A percentile compares a stretch with the other conserved stretches of the same genome.
These are phyloP conservation scores for Hypoxylon crocopeplum DNA, from an alignment of 495 filamentous ascomycete genomes.

Conservation along the genomic window DNA sequence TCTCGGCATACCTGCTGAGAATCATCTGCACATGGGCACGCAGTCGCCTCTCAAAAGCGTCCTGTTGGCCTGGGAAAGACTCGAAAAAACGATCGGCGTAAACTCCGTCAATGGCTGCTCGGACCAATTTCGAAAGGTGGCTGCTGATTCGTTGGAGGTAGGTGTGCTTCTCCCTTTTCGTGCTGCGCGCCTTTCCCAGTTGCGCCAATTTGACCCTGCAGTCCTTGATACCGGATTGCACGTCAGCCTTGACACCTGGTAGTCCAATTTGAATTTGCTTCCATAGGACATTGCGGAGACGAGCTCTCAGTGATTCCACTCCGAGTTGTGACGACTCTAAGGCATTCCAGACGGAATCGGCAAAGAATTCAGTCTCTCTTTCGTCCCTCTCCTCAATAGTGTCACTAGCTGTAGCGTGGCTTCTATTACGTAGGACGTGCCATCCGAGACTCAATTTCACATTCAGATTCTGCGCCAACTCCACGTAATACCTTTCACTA, in stretches of 20 bases:
- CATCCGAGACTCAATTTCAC: slow-evolving; percentile 55
- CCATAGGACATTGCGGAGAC: slow-evolving; percentile 32
- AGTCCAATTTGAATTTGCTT: slow-evolving; percentile 33
- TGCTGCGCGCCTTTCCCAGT: slow-evolving; percentile 33
- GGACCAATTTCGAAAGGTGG: slow-evolving; percentile 17
- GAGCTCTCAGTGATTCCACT: slow-evolving; percentile 20
- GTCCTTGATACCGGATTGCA: slow-evolving; percentile 30
- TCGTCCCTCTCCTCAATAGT: slow-evolving; percentile 44
- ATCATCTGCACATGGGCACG: slow-evolving; percentile 42
- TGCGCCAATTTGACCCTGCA: slow-evolving; percentile 23
- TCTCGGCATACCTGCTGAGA: slow-evolving; percentile 33
- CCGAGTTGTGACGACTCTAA: slow-evolving; percentile 26
- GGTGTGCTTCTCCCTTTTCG: slow-evolving; percentile 49
- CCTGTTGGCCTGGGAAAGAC: slow-evolving; percentile 32
- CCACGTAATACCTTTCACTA: slow-evolving; percentile 47
- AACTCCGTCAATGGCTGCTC: slow-evolving; percentile 35
- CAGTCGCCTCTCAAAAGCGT: slow-evolving; percentile 36
- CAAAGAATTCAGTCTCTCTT: slow-evolving; percentile 45
- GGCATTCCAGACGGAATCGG: slow-evolving; percentile 19
- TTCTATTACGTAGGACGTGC: slow-evolving; percentile 57
- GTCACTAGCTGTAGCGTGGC: slow-evolving; percentile 44
- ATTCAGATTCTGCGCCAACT: slow-evolving; percentile 54
- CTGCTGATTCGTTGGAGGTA: slow-evolving; percentile 48
- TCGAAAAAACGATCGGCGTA: slow-evolving; percentile 39
- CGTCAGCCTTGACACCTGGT: slow-evolving; percentile 32